A percentile compares a stretch with the other conserved stretches of the same genome.
These are phyloP conservation scores for Tolypocladium inflatum DNA, from an alignment of 2,329 filamentous ascomycete genomes.

Conservation along the genomic window DNA sequence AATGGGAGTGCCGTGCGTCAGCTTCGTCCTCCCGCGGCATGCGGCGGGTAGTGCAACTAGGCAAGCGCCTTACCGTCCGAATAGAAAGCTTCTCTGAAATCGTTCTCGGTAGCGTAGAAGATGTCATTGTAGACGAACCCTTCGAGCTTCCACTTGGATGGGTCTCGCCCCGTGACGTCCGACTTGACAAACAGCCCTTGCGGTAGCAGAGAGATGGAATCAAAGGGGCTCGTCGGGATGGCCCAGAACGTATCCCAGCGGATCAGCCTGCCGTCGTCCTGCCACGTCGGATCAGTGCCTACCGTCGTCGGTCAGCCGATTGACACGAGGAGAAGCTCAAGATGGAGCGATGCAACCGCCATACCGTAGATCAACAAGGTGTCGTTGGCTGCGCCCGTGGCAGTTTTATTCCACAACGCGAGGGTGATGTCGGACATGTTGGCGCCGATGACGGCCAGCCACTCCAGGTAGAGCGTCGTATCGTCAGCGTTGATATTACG, in stretches of 20 bases:
- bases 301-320: no score
- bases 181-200: slow-evolving; percentile 32
- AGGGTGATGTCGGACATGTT: not conserved
- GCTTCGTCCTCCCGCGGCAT: no score
- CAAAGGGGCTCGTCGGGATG: slow-evolving; percentile 25
- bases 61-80: slow-evolving; percentile 2
- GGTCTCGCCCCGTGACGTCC: slow-evolving; percentile 41
- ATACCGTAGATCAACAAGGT: slow-evolving; percentile 9
- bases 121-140: slow-evolving; percentile 45
- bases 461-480: not conserved
- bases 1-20: no score
- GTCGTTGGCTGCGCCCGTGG: not conserved
- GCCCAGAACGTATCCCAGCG: slow-evolving; percentile 39
- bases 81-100: slow-evolving; percentile 34
- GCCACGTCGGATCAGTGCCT: slow-evolving; percentile 11
- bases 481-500: not conserved
- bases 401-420: not conserved
- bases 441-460: slow-evolving; percentile 9
- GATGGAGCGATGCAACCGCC: no score
- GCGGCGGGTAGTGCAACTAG: no score
- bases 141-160: slow-evolving; percentile 37
- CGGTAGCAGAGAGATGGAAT: slow-evolving; percentile 32
- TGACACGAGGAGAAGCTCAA: no score
- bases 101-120: slow-evolving; percentile 40
- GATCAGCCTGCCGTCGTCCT: slow-evolving; percentile 29